Evolutionary conservation across 352 stramenopile genomes (phyloP), one percentile per base, ranked within the genome.

Genomic region (Phytophthora sansomeana): DNA sequence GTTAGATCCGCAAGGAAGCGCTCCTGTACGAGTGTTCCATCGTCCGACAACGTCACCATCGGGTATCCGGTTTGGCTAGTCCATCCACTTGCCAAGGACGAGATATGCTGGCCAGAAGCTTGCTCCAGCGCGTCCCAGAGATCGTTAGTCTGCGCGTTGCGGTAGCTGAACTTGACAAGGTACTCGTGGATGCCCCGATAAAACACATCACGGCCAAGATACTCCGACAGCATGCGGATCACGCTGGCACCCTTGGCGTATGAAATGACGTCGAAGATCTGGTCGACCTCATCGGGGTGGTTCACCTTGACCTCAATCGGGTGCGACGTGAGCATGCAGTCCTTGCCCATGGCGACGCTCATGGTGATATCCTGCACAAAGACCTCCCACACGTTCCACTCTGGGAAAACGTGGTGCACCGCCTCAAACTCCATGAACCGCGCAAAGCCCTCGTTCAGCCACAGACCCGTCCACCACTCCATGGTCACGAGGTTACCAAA

Each of bases 401-500:
- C 77, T 0, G 96, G 96, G 78, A 98, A 98, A 24, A 99, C 82
- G 38, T 85, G 55, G 72, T 99, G 74, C 13, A 97, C 88, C 2
- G 95, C 93, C 52, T 93, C 94, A 50, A 98, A 98, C 75, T 99
- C 96, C 77, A 98, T 98, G 84, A 97, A 99, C 39, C 78, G 91
- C 3, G 97, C 97, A 71, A 99, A 99, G 19, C 97, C 97, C 72
- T 99, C 98, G 74, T 99, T 99, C 3, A 99, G 84, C 95, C 95
- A 99, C 33, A 98, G 69, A 4, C 91, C 89, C n/a, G 93, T 96
- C 94, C 95, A 98, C 83, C 97, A 99, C 24, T 94, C 85, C 97
- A 99, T 99, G 7, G 98, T 99, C 11, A 99, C 98, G 0, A 99
- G 75, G 69, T 99, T 99, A 38, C 97, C 96, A 57, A 99, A 99